Evolutionary conservation across 225 moss, liverwort and hornwort species (phyloP).

Genomic region (Marchantia paleacea): DNA sequence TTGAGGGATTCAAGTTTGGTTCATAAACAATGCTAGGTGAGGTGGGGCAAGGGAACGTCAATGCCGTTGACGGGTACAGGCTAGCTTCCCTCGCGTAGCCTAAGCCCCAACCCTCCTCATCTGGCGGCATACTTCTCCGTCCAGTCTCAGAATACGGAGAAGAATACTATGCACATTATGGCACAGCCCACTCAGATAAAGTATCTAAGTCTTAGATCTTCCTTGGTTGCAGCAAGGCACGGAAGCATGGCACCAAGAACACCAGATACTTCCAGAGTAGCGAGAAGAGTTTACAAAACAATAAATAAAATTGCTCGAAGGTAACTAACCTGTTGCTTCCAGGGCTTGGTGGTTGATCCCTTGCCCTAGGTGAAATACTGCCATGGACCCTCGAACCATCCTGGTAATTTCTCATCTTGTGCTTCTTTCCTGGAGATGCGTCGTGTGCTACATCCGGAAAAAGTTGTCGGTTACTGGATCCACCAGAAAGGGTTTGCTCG

Average conservation of each 20-base stretch:
- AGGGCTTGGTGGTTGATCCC: conserved; percentile 57
- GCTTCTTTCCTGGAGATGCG: conserved; percentile 30
- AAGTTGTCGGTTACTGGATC: conserved; percentile 34
- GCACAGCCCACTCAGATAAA: conserved; percentile 5
- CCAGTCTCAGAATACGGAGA: neutral
- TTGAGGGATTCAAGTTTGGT: neutral
- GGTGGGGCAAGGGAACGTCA: neutral
- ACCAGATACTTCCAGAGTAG: conserved; percentile 28
- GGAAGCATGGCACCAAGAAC: conserved; percentile 25
- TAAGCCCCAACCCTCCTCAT: neutral
- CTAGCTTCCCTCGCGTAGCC: neutral
- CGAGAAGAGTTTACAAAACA: conserved; percentile 5
- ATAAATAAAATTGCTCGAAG: conserved; percentile 17
- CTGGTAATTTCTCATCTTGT: conserved; percentile 37
- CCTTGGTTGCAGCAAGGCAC: conserved; percentile 15
- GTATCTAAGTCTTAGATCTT: neutral
- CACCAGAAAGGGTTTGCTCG: conserved; percentile 32
- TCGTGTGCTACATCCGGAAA: conserved; percentile 38
- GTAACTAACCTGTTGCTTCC: conserved; percentile 56
- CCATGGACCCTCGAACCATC: conserved; percentile 38
- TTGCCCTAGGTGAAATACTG: conserved; percentile 49
- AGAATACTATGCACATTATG: neutral
- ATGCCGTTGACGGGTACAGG: neutral
- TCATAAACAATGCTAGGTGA: neutral
- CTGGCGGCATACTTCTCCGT: neutral